A percentile compares a stretch with the other conserved stretches of the same genome.
Evolutionary conservation across 1,284 basidiomycete genomes (phyloP).

Genomic region (Rhodotorula sp.): DNA sequence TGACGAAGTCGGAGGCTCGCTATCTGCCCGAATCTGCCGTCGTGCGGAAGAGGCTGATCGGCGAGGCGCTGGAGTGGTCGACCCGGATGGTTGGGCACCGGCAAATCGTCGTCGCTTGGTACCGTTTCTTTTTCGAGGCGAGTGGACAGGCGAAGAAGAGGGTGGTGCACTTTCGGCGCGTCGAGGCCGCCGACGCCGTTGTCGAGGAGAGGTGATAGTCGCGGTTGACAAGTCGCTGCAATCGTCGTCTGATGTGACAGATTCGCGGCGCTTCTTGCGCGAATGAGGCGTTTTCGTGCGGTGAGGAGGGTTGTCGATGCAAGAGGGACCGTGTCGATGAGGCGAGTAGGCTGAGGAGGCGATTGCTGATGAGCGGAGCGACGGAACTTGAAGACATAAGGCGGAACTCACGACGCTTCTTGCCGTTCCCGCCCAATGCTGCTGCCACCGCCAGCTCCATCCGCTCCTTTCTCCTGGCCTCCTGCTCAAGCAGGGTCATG

Average conservation of each 20-base stretch:
- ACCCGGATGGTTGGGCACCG: not conserved
- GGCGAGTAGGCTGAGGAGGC: not conserved
- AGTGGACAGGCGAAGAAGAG: conserved; percentile 11
- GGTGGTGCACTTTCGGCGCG: conserved; percentile 29
- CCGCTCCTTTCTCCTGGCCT: conserved; percentile 20
- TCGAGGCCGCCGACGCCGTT: not conserved
- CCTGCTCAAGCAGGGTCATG: conserved; percentile 18
- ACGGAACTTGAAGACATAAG: too few relatives aligned
- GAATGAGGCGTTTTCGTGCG: not conserved
- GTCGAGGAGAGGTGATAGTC: not conserved
- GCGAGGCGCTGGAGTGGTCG: not conserved
- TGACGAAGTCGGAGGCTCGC: conserved; percentile 26
- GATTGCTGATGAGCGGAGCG: too few relatives aligned
- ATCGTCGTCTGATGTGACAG: not conserved
- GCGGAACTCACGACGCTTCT: not conserved
- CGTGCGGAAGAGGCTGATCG: not conserved
- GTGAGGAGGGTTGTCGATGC: conserved; percentile 8
- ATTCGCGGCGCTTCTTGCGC: not conserved
- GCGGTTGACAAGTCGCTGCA: not conserved
- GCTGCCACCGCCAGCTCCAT: conserved; percentile 6
- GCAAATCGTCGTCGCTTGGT: not conserved
- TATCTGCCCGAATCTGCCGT: conserved; percentile 14
- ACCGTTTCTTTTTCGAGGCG: not conserved
- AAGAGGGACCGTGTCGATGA: conserved; percentile 1
- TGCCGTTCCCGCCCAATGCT: not conserved